phyloP scores from a whole-genome alignment of 1,139 yeast genomes.

The Protomyces pachydermus region DNA sequence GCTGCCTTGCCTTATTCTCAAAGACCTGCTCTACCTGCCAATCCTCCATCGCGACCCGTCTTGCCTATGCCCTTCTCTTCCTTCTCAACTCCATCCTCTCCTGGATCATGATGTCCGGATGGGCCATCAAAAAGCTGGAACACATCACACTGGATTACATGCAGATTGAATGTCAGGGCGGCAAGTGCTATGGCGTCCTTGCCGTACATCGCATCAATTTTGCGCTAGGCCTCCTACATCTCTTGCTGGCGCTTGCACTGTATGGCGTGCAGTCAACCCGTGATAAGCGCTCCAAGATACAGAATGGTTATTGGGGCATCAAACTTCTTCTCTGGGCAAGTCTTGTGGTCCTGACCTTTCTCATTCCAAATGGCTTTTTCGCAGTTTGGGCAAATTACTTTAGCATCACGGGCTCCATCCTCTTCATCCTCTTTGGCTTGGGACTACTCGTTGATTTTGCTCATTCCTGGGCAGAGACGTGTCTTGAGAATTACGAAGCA shows the following conservation, averaged over 20 bases:
- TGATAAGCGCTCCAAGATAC: constrained; percentile 75
- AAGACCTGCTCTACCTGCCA: constrained; percentile 47
- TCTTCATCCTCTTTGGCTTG: constrained; percentile 83
- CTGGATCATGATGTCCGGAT: constrained; percentile 86
- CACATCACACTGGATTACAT: constrained; percentile 59
- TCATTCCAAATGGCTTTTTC: constrained; percentile 82
- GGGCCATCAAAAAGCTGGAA: constrained; percentile 70
- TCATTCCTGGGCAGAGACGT: constrained; percentile 97
- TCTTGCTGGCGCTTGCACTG: constrained; percentile 61
- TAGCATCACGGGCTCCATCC: constrained; percentile 75
- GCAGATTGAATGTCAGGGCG: constrained; percentile 70
- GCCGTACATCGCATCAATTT: constrained; percentile 82
- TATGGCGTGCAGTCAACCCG: constrained; percentile 71
- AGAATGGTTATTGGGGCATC: constrained; percentile 85
- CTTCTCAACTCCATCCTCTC: constrained; percentile 74
- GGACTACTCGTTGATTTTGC: constrained; percentile 92
- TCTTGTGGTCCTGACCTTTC: constrained; percentile 59
- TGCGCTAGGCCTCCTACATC: constrained; percentile 76
- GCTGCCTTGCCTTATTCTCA: constrained; percentile 11
- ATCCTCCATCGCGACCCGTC: constrained; percentile 72
- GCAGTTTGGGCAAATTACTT: constrained; percentile 87
- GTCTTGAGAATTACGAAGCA: constrained; percentile 81
- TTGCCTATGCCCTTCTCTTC: constrained; percentile 76
- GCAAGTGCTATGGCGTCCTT: constrained; percentile 85
- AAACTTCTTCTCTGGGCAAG: constrained; percentile 61